Conservation (phyloP, 2,329 filamentous ascomycete genomes). For the Byssoonygena ceratinophila region DNA sequence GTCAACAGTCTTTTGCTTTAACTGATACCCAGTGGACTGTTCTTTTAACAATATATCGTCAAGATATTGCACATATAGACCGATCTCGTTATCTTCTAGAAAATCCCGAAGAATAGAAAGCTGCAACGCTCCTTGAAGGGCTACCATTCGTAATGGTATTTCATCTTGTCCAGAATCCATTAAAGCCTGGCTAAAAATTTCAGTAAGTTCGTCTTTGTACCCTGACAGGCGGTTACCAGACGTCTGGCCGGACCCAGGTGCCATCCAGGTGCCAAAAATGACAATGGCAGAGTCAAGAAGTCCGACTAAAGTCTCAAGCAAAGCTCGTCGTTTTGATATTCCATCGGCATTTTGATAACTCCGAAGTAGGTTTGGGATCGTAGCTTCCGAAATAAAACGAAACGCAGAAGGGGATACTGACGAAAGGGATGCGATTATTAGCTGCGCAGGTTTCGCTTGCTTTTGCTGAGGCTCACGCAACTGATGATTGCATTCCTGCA, state of each 20-base stretch:
- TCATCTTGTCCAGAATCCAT: slow-evolving; percentile 45
- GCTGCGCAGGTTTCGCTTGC: slow-evolving; percentile 54
- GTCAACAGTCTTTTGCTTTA: slow-evolving; percentile 49
- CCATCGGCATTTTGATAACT: slow-evolving; percentile 52
- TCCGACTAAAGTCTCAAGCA: slow-evolving; percentile 51
- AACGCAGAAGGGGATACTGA: slow-evolving; percentile 46
- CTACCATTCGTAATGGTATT: slow-evolving; percentile 40
- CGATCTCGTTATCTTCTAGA: slow-evolving; percentile 44
- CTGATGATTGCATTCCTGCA: slow-evolving; percentile 58
- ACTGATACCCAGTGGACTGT: slow-evolving; percentile 45
- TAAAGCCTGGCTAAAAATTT: slow-evolving; percentile 46
- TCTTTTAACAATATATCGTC: slow-evolving; percentile 53
- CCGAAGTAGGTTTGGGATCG: slow-evolving; percentile 48
- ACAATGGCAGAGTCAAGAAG: slow-evolving; percentile 49
- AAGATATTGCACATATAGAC: slow-evolving; percentile 46
- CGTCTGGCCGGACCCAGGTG: slow-evolving; percentile 25
- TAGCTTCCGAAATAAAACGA: slow-evolving; percentile 45
- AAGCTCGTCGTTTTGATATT: slow-evolving; percentile 51
- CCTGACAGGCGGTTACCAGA: slow-evolving; percentile 36
- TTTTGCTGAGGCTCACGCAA: slow-evolving; percentile 58
- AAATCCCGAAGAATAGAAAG: slow-evolving; percentile 39
- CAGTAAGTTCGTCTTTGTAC: slow-evolving; percentile 43
- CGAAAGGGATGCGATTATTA: slow-evolving; percentile 49
- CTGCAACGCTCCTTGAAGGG: slow-evolving; percentile 39
- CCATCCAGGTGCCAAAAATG: slow-evolving; percentile 48